phyloP scores from a whole-genome alignment of 495 filamentous ascomycete genomes.

The Penicillium coprophilum region DNA sequence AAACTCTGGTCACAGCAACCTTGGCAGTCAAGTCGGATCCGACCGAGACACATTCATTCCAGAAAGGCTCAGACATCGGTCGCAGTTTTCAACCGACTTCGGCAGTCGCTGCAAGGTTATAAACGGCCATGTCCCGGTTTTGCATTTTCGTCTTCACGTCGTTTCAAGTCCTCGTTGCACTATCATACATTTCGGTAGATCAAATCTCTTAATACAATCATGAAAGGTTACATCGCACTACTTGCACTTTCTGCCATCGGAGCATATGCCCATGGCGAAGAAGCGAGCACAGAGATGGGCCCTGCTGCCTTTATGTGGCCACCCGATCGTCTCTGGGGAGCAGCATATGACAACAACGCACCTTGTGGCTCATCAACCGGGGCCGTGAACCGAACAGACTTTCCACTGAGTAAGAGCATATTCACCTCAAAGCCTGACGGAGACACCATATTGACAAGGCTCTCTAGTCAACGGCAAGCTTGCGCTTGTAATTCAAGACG shows the following conservation, averaged over 20 bases:
- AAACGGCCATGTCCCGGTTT: neutral
- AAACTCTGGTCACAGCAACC: neutral
- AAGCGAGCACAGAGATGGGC: conserved; percentile 41
- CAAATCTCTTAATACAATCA: neutral
- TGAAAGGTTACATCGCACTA: conserved; percentile 9
- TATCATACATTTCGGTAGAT: neutral
- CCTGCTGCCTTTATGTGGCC: conserved; percentile 57
- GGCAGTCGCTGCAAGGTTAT: neutral
- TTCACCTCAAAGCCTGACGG: too few relatives aligned
- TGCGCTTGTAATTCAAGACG: conserved; percentile 42
- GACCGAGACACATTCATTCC: neutral
- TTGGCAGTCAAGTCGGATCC: neutral
- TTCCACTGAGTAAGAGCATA: conserved; percentile 38
- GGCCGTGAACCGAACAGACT: conserved; percentile 42
- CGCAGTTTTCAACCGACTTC: neutral
- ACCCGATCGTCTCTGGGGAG: conserved; percentile 45
- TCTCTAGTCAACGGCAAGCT: conserved; percentile 30
- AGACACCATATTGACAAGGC: conserved; percentile 3
- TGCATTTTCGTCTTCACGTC: neutral
- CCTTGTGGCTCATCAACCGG: conserved; percentile 48
- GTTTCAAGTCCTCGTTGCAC: neutral
- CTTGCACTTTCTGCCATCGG: conserved; percentile 9
- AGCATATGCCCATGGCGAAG: conserved; percentile 10
- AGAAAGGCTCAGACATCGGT: neutral
- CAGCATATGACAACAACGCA: conserved; percentile 43